Conservation (phyloP, 768 basidiomycete species). For the Mycena chlorophos region DNA sequence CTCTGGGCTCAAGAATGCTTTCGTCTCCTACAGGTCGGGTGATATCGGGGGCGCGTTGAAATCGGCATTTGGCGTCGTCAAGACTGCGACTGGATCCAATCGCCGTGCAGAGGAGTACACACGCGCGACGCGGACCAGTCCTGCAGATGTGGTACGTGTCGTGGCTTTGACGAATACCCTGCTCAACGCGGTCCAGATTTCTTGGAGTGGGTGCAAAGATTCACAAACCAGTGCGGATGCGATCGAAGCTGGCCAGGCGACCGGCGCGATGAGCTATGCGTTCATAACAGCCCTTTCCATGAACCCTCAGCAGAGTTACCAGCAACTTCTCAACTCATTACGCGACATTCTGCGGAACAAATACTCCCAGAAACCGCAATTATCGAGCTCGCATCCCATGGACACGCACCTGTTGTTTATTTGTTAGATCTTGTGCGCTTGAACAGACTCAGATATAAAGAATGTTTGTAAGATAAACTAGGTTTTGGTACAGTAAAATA, state of each 20-base stretch:
- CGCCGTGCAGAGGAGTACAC: conserved; percentile 64
- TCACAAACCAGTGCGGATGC: conserved; percentile 82
- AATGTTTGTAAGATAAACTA: conserved; percentile 6
- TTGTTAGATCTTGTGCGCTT: conserved; percentile 18
- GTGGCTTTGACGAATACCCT: not conserved
- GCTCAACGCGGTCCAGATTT: conserved; percentile 49
- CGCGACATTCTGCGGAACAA: conserved; percentile 45
- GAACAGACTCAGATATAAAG: no score
- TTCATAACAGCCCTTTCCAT: conserved; percentile 54
- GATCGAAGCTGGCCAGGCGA: conserved; percentile 60
- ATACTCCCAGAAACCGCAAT: conserved; percentile 62
- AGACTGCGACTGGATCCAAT: conserved; percentile 65
- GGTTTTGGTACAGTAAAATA: conserved; percentile 14
- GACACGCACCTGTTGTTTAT: conserved; percentile 35
- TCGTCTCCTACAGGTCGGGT: conserved; percentile 71
- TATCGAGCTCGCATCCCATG: conserved; percentile 43
- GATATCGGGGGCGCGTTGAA: conserved; percentile 80
- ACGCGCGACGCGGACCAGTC: conserved; percentile 67
- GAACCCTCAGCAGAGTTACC: conserved; percentile 55
- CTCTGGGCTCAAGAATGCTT: conserved; percentile 77
- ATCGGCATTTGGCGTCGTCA: conserved; percentile 72
- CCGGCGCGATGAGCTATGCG: conserved; percentile 79
- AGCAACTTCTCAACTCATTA: conserved; percentile 45
- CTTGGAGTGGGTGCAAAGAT: conserved; percentile 83
- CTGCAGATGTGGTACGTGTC: conserved; percentile 78